These are phyloP conservation scores for Termitomyces titanicus DNA, from an alignment of 768 basidiomycete species.

Conservation along the genomic window DNA sequence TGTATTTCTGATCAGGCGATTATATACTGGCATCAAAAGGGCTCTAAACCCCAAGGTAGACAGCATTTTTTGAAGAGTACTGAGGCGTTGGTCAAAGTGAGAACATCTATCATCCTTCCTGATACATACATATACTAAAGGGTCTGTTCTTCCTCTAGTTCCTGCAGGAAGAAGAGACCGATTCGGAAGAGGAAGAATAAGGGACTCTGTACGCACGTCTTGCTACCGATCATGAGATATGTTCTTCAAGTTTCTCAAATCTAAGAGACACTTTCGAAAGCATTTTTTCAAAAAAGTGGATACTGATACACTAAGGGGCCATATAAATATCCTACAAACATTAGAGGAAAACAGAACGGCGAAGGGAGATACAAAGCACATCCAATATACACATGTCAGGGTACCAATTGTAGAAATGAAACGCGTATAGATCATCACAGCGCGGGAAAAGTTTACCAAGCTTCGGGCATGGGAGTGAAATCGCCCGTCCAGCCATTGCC, in stretches of 20 bases:
- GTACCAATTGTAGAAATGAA: neutral
- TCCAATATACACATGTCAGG: neutral
- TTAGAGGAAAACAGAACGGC: neutral
- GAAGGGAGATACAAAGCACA: neutral
- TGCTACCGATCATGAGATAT: neutral
- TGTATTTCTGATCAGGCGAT: constrained; percentile 95
- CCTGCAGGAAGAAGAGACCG: constrained; percentile 85
- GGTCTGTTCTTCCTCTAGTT: constrained; percentile 44
- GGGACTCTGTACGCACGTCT: neutral
- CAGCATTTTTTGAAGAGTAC: constrained; percentile 93
- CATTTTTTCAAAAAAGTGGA: neutral
- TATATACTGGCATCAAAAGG: constrained; percentile 98
- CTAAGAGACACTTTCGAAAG: neutral
- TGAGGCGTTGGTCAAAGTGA: constrained; percentile 84
- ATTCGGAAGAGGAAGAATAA: constrained; percentile 57
- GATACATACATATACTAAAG: neutral
- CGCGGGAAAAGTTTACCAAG: constrained; percentile 52
- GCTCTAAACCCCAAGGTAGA: constrained; percentile 91
- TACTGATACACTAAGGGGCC: neutral
- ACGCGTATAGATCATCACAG: neutral
- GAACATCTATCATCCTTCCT: constrained; percentile 9
- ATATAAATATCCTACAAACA: neutral
- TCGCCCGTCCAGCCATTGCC: constrained; percentile 75
- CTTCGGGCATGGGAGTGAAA: constrained; percentile 75
- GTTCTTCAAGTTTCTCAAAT: neutral